Base-by-base conservation (phyloP, 2,329 filamentous ascomycete species). In the Biscogniauxia mediterranea region DNA sequence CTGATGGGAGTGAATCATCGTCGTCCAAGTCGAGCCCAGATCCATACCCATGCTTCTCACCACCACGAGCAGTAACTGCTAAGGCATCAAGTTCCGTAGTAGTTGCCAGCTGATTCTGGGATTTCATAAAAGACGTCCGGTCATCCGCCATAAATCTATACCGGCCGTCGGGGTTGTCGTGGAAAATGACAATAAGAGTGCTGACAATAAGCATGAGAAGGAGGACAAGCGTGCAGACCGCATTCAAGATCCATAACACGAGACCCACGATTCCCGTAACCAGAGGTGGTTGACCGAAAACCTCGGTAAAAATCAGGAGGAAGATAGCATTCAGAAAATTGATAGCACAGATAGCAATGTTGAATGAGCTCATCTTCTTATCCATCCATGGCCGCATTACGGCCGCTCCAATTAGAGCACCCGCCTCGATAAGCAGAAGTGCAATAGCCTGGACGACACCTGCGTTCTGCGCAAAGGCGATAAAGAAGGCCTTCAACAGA, bases 61-160 rank as follows among this genome's bases (percentile, higher is more conserved):
- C 93, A 61, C 93, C 93, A 72, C 93, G 89, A 38, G 93, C 93
- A 5, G 93, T 96, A 17, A 91, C 91, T 66, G 91, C 93, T 60
- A 97, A 81, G 8, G 93, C 93, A 75, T 97, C 93, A 56, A 97
- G 84, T 77, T 97, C 93, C 7, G 93, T 96, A 4, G 89, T 92
- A 17, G 82, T 79, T 53, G 78, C 85, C 58, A 97, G 81, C 71
- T 94, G 89, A 5, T 91, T 91, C 76, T 95, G 91, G 15, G 93
- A 97, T 81, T 97, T 97, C 87, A 97, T 97, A 79, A 98, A 97
- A 9, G 93, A 97, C 56, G 92, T 92, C 70, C 94, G 89, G 76
- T 98, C 94, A 71, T 98, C 94, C 58, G 90, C 90, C 93, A 98
- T 97, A 70, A 92, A 93, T 77, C 97, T 92, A 78, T 98, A 98